These are phyloP conservation scores for Penicillium digitatum DNA, from an alignment of 2,329 filamentous ascomycete genomes.

Conservation along the genomic window DNA sequence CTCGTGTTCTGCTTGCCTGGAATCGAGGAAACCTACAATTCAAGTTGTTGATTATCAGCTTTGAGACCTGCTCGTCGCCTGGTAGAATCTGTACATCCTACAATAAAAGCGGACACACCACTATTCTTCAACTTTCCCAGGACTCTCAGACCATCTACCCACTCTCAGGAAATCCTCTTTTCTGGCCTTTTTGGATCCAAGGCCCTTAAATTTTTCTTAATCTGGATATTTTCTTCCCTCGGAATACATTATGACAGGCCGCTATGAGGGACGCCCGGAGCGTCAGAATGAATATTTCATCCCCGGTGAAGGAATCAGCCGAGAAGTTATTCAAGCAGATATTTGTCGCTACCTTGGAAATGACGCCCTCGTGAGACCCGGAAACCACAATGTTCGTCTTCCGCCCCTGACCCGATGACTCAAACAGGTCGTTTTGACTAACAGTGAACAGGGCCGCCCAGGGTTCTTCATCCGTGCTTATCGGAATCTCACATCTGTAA, in stretches of 20 bases:
- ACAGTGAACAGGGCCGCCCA: slow-evolving; percentile 56
- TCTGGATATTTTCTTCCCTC: slow-evolving; percentile 24
- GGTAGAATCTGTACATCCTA: slow-evolving; percentile 20
- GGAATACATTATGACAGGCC: slow-evolving; percentile 40
- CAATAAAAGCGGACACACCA: slow-evolving; percentile 20
- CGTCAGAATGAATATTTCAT: slow-evolving; percentile 74
- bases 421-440: slow-evolving; percentile 21
- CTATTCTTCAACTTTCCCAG: slow-evolving; percentile 9
- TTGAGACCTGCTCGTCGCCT: slow-evolving; percentile 13
- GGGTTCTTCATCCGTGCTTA: slow-evolving; percentile 78
- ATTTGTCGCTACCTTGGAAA: slow-evolving; percentile 81
- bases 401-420: slow-evolving; percentile 18
- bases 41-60: slow-evolving; percentile 17
- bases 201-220: slow-evolving; percentile 20
- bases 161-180: slow-evolving; percentile 20
- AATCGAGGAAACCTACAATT: slow-evolving; percentile 12
- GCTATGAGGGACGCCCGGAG: slow-evolving; percentile 33
- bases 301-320: slow-evolving; percentile 73
- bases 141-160: slow-evolving; percentile 11
- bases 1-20: slow-evolving; percentile 11
- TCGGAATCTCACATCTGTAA: slow-evolving; percentile 71
- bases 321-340: slow-evolving; percentile 78
- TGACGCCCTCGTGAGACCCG: slow-evolving; percentile 73
- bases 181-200: slow-evolving; percentile 30
- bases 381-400: slow-evolving; percentile 64